Conservation (phyloP, 371 early-diverging fungal genomes). For the Rhizomucor pusillus region DNA sequence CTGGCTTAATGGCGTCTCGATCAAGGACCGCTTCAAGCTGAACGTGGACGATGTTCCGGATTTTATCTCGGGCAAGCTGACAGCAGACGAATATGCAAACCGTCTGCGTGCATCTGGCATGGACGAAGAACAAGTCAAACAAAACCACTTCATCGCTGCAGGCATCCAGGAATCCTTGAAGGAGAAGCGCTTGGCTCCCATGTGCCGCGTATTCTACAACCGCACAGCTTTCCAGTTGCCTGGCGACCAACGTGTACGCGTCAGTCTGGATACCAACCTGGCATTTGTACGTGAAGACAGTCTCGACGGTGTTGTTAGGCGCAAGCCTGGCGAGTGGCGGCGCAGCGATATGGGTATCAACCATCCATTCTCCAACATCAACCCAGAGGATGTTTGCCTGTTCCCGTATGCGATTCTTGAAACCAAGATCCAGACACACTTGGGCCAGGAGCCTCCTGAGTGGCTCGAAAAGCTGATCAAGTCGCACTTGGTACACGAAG, state of each 20-base stretch:
- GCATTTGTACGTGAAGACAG: conserved; percentile 97
- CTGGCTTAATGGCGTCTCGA: conserved; percentile 95
- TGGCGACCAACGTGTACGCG: conserved; percentile 89
- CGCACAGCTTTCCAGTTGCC: conserved; percentile 98
- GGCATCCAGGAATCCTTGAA: conserved; percentile 82
- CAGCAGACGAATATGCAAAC: conserved; percentile 69
- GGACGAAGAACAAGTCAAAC: conserved; percentile 73
- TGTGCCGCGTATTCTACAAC: conserved; percentile 90
- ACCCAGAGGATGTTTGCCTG: conserved; percentile 74
- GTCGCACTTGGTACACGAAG: conserved; percentile 92
- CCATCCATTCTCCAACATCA: conserved; percentile 84
- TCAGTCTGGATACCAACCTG: conserved; percentile 97
- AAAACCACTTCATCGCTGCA: conserved; percentile 66
- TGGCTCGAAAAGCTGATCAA: conserved; percentile 93
- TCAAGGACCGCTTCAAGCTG: conserved; percentile 57
- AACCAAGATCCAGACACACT: conserved; percentile 88
- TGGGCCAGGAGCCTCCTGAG: conserved; percentile 81
- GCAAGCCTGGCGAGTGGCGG: conserved; percentile 87
- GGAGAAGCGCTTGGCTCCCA: conserved; percentile 77
- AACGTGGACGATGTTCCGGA: conserved; percentile 43
- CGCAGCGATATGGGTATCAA: conserved; percentile 85
- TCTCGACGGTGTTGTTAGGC: conserved; percentile 51
- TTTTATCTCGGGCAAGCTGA: conserved; percentile 75
- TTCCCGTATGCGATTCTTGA: conserved; percentile 99
- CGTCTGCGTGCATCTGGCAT: conserved; percentile 76